Evolutionary conservation across 768 basidiomycete genomes (phyloP).

Genomic region (Brasilioporus rufonigricans): DNA sequence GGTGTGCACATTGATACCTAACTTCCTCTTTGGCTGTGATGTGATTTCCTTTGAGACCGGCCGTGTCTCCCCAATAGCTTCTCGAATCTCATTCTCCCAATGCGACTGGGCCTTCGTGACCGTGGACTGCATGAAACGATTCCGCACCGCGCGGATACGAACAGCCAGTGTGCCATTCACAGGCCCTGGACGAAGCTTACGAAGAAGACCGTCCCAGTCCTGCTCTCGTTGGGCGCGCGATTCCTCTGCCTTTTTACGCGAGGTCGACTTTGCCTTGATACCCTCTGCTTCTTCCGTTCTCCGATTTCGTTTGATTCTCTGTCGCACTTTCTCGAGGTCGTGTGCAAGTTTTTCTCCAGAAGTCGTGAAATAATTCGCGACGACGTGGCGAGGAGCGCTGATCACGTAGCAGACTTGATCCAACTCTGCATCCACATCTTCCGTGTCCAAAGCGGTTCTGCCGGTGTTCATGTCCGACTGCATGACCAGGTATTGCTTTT

Average conservation of each 20-base stretch:
- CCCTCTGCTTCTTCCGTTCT: conserved; percentile 31
- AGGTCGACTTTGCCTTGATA: conserved; percentile 46
- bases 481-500: conserved; percentile 60
- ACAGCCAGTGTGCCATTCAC: conserved; percentile 46
- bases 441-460: conserved; percentile 48
- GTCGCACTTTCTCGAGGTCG: conserved; percentile 44
- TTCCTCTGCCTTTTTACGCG: conserved; percentile 66
- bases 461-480: conserved; percentile 43
- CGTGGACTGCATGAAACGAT: conserved; percentile 58
- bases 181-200: conserved; percentile 51
- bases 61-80: conserved; percentile 55
- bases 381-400: conserved; percentile 51
- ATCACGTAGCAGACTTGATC: conserved; percentile 49
- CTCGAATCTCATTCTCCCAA: conserved; percentile 63
- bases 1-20: not conserved
- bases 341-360: conserved; percentile 37
- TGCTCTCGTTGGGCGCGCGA: conserved; percentile 55
- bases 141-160: conserved; percentile 54
- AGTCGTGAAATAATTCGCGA: conserved; percentile 45
- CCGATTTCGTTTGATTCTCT: conserved; percentile 33
- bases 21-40: conserved; percentile 31
- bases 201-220: conserved; percentile 64
- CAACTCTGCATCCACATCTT: conserved; percentile 41
- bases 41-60: conserved; percentile 46
- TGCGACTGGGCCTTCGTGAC: conserved; percentile 45